Conservation (phyloP, 2,329 filamentous ascomycete genomes). For the Apiospora sp. region DNA sequence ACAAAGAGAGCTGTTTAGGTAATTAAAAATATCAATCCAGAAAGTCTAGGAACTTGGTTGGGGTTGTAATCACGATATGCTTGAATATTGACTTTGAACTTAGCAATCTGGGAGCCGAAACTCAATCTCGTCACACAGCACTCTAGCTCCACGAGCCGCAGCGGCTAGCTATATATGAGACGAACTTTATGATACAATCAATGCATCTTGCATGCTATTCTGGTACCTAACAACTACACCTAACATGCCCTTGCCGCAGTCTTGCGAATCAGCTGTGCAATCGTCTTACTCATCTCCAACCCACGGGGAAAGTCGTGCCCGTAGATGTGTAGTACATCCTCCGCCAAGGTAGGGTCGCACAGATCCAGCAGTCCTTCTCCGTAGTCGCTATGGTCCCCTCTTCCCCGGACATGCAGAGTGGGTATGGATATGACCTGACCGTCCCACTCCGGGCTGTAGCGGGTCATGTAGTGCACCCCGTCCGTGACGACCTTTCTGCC, state of each 20-base stretch:
- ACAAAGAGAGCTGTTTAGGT: too few species aligned
- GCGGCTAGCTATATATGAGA: too few species aligned
- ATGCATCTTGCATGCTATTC: too few species aligned
- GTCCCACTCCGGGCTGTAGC: constrained; percentile 22
- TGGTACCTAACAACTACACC: background rate
- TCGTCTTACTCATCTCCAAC: constrained; percentile 7
- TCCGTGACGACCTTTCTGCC: constrained; percentile 18
- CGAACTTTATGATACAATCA: too few species aligned
- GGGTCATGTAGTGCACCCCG: constrained; percentile 21
- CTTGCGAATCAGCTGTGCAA: constrained; percentile 22
- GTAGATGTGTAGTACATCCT: constrained; percentile 20
- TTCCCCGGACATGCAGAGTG: constrained; percentile 14
- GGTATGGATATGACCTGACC: constrained; percentile 13
- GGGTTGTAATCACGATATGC: too few species aligned
- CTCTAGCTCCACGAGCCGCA: too few species aligned
- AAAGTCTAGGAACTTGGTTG: too few species aligned
- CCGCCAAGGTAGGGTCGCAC: background rate
- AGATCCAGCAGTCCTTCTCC: constrained; percentile 16
- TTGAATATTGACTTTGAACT: too few species aligned
- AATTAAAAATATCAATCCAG: too few species aligned
- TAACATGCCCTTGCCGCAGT: constrained; percentile 13
- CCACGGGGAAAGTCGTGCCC: constrained; percentile 22
- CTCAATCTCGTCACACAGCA: too few species aligned
- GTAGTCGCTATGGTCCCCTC: constrained; percentile 20
- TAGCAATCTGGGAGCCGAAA: too few species aligned